These are phyloP conservation scores for Leccinum uliginosum DNA, from an alignment of 768 basidiomycete genomes.

Conservation along the genomic window DNA sequence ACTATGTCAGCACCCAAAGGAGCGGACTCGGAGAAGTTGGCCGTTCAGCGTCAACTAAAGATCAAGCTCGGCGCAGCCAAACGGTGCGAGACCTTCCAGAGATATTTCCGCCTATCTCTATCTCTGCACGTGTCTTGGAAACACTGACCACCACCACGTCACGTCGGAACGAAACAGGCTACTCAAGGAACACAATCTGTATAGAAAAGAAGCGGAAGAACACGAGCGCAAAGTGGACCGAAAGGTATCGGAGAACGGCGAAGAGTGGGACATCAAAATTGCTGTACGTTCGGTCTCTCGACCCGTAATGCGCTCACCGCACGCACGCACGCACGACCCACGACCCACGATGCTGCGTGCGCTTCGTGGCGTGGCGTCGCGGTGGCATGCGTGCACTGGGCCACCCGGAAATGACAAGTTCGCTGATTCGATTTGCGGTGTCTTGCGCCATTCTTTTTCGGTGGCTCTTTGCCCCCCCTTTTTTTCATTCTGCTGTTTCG, in stretches of 20 bases:
- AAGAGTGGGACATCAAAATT: constrained; percentile 77
- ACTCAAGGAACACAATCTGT: constrained; percentile 62
- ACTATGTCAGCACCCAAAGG: constrained; percentile 14
- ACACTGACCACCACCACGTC: constrained; percentile 10
- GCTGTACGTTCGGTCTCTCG: constrained; percentile 43
- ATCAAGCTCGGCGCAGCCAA: constrained; percentile 68
- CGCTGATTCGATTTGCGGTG: constrained; percentile 17
- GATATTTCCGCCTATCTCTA: constrained; percentile 20
- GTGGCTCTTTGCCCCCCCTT: constrained; percentile 8
- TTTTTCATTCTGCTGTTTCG: background rate
- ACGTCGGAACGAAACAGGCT: constrained; percentile 39
- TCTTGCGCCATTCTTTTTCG: constrained; percentile 7
- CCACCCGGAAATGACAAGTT: constrained; percentile 23
- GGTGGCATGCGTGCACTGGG: constrained; percentile 15
- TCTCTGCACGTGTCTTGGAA: background rate
- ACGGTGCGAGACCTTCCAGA: constrained; percentile 41
- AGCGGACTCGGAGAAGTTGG: constrained; percentile 20
- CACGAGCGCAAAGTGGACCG: constrained; percentile 58
- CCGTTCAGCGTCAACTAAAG: constrained; percentile 62
- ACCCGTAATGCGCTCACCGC: constrained; percentile 4
- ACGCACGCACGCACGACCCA: constrained; percentile 1
- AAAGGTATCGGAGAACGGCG: constrained; percentile 53
- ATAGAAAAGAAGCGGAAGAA: constrained; percentile 61
- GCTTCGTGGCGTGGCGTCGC: constrained; percentile 8
- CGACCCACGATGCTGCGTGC: constrained; percentile 13